Conservation (phyloP, 2,329 filamentous ascomycete species). For the Colletotrichum shisoi region DNA sequence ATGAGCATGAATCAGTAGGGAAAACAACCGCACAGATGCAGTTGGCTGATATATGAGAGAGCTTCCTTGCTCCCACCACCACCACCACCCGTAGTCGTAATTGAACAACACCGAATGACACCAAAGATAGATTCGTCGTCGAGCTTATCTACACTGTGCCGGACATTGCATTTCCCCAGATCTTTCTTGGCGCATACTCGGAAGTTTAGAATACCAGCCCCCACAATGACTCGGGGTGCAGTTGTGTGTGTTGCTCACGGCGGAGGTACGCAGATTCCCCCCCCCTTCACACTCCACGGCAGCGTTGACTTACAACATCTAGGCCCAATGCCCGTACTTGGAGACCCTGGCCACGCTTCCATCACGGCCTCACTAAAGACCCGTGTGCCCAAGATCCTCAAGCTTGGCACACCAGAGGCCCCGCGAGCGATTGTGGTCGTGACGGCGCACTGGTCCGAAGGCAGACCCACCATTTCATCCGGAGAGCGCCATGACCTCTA, state of each 20-base stretch:
- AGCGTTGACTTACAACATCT: not conserved
- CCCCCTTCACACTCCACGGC: not conserved
- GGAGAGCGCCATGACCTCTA: constrained; percentile 56
- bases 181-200: not conserved
- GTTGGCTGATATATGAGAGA: constrained; percentile 24
- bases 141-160: not conserved
- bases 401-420: constrained; percentile 59
- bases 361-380: constrained; percentile 62
- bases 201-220: constrained; percentile 5
- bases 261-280: constrained; percentile 50
- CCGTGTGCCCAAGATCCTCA: constrained; percentile 63
- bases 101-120: constrained; percentile 20
- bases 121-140: not conserved
- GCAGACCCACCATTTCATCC: constrained; percentile 60
- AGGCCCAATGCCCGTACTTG: constrained; percentile 66
- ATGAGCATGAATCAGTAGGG: constrained; percentile 3
- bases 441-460: constrained; percentile 66
- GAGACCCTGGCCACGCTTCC: constrained; percentile 60
- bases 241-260: constrained; percentile 61
- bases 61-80: not conserved
- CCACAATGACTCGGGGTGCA: constrained; percentile 53
- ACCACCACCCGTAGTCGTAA: not conserved
- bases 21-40: constrained; percentile 8
- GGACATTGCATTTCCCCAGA: not conserved
- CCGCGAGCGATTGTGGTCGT: constrained; percentile 63